Conservation (phyloP, 495 filamentous ascomycete species). For the Cairneyella variabilis region DNA sequence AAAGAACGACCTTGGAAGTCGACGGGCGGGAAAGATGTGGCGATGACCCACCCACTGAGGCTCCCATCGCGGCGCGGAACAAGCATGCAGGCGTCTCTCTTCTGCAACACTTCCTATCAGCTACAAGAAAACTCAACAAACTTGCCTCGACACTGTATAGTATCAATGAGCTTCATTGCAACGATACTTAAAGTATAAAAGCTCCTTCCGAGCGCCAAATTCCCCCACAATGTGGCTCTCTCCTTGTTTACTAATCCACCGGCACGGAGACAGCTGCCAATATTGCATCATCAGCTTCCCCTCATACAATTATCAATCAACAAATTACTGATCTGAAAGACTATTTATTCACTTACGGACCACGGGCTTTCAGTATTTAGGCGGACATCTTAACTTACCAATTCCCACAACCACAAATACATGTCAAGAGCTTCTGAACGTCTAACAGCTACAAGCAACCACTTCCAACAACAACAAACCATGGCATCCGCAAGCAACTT, state of each 20-base stretch:
- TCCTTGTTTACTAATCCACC: not conserved
- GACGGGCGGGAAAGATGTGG: too few relatives aligned
- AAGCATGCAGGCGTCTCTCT: too few relatives aligned
- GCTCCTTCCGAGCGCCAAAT: too few relatives aligned
- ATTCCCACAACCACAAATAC: not conserved
- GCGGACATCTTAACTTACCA: not conserved
- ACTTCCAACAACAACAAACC: not conserved
- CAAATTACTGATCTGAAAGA: not conserved
- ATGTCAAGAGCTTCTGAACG: slow-evolving; percentile 12
- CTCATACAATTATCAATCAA: not conserved
- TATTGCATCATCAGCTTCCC: not conserved
- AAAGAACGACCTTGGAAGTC: too few relatives aligned
- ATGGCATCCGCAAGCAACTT: slow-evolving; percentile 38
- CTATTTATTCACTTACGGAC: not conserved
- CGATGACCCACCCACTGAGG: too few relatives aligned
- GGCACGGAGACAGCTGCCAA: not conserved
- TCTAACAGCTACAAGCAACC: slow-evolving; percentile 5
- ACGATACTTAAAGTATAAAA: too few relatives aligned
- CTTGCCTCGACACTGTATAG: too few relatives aligned
- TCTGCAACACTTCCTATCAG: too few relatives aligned
- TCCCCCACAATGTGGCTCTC: not conserved
- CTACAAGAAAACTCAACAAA: too few relatives aligned
- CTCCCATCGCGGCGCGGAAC: too few relatives aligned
- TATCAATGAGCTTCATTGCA: too few relatives aligned
- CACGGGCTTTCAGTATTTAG: not conserved